phyloP scores from a whole-genome alignment of 208 protist genomes.

The Leishmania tropica region DNA sequence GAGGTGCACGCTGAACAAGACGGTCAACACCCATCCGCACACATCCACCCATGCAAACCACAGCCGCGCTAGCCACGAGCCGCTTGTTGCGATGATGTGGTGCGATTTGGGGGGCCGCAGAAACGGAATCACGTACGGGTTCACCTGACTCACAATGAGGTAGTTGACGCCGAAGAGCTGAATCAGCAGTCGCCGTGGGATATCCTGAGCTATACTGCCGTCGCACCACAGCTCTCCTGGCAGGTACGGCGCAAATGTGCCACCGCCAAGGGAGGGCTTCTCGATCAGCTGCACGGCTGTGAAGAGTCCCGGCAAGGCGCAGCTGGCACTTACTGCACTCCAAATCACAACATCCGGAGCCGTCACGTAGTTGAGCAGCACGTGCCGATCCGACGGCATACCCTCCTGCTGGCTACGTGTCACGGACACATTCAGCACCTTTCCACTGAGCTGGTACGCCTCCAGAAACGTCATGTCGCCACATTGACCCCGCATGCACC shows the following conservation, averaged over 20 bases:
- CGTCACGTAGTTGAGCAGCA: conserved; percentile 86
- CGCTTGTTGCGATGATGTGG: conserved; percentile 22
- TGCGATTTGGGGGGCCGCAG: conserved; percentile 37
- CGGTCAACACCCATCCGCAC: conserved; percentile 44
- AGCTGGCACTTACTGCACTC: conserved; percentile 74
- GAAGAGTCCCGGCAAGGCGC: conserved; percentile 68
- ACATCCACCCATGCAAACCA: conserved; percentile 37
- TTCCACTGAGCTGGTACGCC: conserved; percentile 72
- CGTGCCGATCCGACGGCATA: conserved; percentile 45
- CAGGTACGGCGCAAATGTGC: conserved; percentile 52
- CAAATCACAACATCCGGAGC: conserved; percentile 82
- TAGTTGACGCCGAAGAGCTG: conserved; percentile 81
- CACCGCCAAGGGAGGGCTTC: conserved; percentile 36
- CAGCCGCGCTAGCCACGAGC: conserved; percentile 26
- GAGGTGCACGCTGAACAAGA: conserved; percentile 43
- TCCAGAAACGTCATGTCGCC: conserved; percentile 90
- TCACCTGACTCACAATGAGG: conserved; percentile 81
- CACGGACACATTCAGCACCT: conserved; percentile 87
- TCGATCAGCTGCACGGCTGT: conserved; percentile 70
- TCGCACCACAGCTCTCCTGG: conserved; percentile 70
- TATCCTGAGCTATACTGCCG: conserved; percentile 60
- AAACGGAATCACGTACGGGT: conserved; percentile 86
- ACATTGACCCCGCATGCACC: conserved; percentile 62
- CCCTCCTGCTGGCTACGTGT: conserved; percentile 50
- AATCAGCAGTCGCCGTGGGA: conserved; percentile 62